These are phyloP conservation scores for Meripilus lineatus DNA, from an alignment of 1,284 basidiomycete species.

Conservation along the genomic window DNA sequence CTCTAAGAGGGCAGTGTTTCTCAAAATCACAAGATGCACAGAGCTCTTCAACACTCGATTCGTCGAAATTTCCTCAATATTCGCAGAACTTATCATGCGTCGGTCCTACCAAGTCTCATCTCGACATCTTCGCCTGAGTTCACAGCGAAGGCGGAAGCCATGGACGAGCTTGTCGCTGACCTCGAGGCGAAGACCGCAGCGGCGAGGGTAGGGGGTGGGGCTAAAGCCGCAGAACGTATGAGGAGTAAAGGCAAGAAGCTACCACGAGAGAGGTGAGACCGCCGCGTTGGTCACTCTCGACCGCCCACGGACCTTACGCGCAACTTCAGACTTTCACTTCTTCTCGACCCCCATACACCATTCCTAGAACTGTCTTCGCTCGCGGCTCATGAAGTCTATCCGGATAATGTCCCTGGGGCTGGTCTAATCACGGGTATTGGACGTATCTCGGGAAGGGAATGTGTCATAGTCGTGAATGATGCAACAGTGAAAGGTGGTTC, in stretches of 20 bases:
- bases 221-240: constrained; percentile 76
- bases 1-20: neutral
- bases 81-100: constrained; percentile 51
- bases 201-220: constrained; percentile 58
- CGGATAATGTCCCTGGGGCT: constrained; percentile 79
- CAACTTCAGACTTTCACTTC: constrained; percentile 46
- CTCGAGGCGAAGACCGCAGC: constrained; percentile 53
- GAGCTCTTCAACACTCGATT: constrained; percentile 9
- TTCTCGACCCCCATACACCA: constrained; percentile 85
- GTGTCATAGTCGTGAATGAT: constrained; percentile 90
- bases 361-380: constrained; percentile 87
- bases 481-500: constrained; percentile 92
- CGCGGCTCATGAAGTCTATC: constrained; percentile 87
- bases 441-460: constrained; percentile 77
- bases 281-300: constrained; percentile 1
- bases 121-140: constrained; percentile 71
- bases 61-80: constrained; percentile 2
- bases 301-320: neutral
- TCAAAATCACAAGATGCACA: constrained; percentile 1
- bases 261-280: constrained; percentile 75
- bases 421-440: constrained; percentile 91
- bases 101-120: constrained; percentile 66
- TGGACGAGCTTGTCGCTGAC: constrained; percentile 65
- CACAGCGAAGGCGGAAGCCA: constrained; percentile 53
- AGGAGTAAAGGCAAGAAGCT: constrained; percentile 77